Evolutionary conservation across 2,329 filamentous ascomycete genomes (phyloP).

Genomic region (Elsinoe fawcettii): DNA sequence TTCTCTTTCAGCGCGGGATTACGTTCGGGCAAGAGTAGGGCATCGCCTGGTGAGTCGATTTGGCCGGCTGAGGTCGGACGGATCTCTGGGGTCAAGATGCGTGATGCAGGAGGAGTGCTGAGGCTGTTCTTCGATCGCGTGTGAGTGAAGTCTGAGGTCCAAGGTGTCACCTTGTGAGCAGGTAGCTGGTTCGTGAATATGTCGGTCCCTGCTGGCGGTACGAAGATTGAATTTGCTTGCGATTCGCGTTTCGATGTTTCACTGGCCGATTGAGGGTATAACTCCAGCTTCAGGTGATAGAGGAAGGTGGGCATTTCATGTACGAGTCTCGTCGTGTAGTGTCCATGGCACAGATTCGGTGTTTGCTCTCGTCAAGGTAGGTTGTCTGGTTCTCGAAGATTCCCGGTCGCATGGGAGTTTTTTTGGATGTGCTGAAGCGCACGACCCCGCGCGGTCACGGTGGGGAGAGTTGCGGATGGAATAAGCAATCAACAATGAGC

Average conservation of each 20-base stretch:
- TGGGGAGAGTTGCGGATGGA: neutral
- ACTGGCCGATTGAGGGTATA: conserved; percentile 36
- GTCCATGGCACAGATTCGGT: neutral
- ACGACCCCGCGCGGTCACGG: neutral
- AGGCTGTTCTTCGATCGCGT: conserved; percentile 11
- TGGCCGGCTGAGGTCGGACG: conserved; percentile 17
- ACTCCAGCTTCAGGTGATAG: conserved; percentile 55
- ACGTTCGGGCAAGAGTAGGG: conserved; percentile 29
- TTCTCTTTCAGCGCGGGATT: conserved; percentile 30
- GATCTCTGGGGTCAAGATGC: neutral
- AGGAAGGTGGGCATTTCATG: conserved; percentile 53
- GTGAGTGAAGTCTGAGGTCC: conserved; percentile 25
- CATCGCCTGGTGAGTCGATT: conserved; percentile 28
- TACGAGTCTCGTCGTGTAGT: conserved; percentile 23
- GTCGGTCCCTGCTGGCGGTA: conserved; percentile 36
- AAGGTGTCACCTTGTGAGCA: conserved; percentile 34
- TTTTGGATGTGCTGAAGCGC: neutral
- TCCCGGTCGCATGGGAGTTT: neutral
- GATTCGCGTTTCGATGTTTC: conserved; percentile 12
- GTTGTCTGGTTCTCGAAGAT: neutral
- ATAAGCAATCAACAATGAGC: neutral
- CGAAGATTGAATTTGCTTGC: conserved; percentile 25
- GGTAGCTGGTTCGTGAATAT: conserved; percentile 41
- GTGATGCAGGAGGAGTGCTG: conserved; percentile 3
- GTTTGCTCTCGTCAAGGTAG: neutral